Base-by-base conservation (phyloP, 768 basidiomycete species). In the Macrocybe gigantea region DNA sequence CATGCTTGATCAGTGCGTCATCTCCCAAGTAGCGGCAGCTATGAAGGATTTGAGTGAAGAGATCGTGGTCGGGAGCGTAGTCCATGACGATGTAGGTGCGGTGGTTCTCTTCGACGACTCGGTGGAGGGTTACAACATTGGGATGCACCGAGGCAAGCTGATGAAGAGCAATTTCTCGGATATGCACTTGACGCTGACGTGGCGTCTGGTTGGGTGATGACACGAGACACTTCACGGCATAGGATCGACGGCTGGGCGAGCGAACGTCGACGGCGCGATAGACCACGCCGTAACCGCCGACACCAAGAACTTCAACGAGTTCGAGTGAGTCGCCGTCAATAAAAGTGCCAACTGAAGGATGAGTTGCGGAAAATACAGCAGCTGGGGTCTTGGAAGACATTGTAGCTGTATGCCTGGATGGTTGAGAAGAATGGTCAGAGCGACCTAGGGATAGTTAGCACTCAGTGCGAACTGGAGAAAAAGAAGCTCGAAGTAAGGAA, bases 221-320 rank as follows among this genome's bases (percentile, higher is more conserved):
- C 35, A 81, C 73, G 44, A 93, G 83, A 63, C 93, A 97, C 70
- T 98, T 97, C 58, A 98, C 93, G 50, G 93, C 93, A 65, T 80
- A 93, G 47, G 81, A 83, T 54, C 71, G 68, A 13, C 64, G 68
- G 40, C 72, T 69, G 35, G 72, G 66, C 55, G 76, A 69, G 45
- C 60, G 71, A 9, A 69, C 64, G 61, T 88, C 87, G 50, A 88
- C 72, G 22, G 91, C 94, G 48, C 88, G 86, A 65, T 95, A 96
- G 8, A 97, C 95, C 56, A 93, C 84, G 47, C 95, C 95, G 62
- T 96, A 98, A 15, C 94, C 94, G 9, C 95, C 95, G 33, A 88
- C 80, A 33, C 95, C 95, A 43, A 98, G 80, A 53, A 94, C 78
- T 58, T 88, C 82, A 56, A 88, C 79, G 51, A 98, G 83, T 65